A percentile compares a stretch with the other conserved stretches of the same genome.
Evolutionary conservation across 768 basidiomycete species (phyloP).

Genomic region (Candolleomyces aberdarensis): DNA sequence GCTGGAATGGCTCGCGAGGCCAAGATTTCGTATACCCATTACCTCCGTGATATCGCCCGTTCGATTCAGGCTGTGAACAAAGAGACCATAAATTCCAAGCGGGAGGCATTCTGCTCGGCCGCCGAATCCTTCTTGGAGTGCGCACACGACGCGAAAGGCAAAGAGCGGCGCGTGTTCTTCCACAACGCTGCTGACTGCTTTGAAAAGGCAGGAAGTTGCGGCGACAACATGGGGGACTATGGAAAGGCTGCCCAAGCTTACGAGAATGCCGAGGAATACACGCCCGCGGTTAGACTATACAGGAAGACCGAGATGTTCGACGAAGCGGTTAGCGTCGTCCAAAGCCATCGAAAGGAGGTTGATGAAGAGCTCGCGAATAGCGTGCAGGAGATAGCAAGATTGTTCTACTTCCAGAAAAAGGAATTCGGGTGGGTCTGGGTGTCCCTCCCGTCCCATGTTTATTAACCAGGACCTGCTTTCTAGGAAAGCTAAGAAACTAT

Average conservation of each 20-base stretch:
- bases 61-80: constrained; percentile 23
- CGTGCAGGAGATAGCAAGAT: constrained; percentile 41
- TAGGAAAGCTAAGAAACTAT: constrained; percentile 48
- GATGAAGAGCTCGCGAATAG: constrained; percentile 24
- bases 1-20: constrained; percentile 43
- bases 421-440: constrained; percentile 29
- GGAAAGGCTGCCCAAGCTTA: constrained; percentile 32
- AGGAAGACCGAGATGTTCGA: constrained; percentile 50
- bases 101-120: constrained; percentile 21
- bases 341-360: constrained; percentile 29
- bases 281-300: constrained; percentile 29
- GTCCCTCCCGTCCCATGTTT: background rate
- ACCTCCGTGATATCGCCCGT: constrained; percentile 50
- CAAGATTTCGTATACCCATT: constrained; percentile 48
- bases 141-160: background rate
- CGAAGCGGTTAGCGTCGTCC: constrained; percentile 47
- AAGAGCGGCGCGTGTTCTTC: constrained; percentile 3
- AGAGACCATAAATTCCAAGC: constrained; percentile 18
- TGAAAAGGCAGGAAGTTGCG: constrained; percentile 45
- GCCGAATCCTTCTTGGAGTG: constrained; percentile 7
- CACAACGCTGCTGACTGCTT: constrained; percentile 35
- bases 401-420: constrained; percentile 41
- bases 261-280: constrained; percentile 4
- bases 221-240: constrained; percentile 39
- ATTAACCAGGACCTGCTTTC: background rate